Base-by-base conservation (phyloP, 495 filamentous ascomycete genomes). In the Penicillium canariense region DNA sequence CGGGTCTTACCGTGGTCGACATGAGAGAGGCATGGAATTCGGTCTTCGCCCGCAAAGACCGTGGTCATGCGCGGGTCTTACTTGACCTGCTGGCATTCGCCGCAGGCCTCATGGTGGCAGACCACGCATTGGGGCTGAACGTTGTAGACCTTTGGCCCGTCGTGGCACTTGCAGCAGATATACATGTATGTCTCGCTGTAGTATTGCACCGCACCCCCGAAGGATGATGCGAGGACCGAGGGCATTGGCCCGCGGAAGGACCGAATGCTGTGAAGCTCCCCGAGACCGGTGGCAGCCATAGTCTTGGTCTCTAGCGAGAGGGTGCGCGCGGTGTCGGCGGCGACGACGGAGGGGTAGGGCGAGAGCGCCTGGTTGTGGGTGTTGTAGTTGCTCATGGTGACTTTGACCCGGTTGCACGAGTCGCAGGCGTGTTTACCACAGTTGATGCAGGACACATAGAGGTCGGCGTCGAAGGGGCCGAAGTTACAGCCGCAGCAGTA, bases 61-160 rank as follows among this genome's bases (percentile, higher is more conserved):
- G 48, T 38, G 28, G 20, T 43, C 35, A n/a, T 11, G 28, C n/a
- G 17, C 18, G 55, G 45, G 36, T 5, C 43, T 72, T 54, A 74
- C 44, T 75, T 76, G 35, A 69, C 60, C 42, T 57, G 46, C 10
- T 17, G 25, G 68, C 75, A 77, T 17, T 1, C 3, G 0, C 4
- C 0, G 60, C 75, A 77, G 22, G 57, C 59, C 7, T 8, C 17
- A 22, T 77, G 75, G 8, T 61, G 0, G 59, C 75, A 77, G 3
- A 27, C 35, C 1, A 72, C 58, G 47, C 75, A 77, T 5, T 17
- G 15, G 0, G 68, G 65, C 51, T 77, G 68, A 26, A 45, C 15
- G n/a, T 68, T 50, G 55, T 56, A 76, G 18, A 73, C 49, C 47
- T 77, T 76, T 0, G 75, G 75, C 0, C 75, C 75, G 25, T 77